phyloP scores from a whole-genome alignment of 1,284 basidiomycete genomes.

The Ceratobasidium sp. region DNA sequence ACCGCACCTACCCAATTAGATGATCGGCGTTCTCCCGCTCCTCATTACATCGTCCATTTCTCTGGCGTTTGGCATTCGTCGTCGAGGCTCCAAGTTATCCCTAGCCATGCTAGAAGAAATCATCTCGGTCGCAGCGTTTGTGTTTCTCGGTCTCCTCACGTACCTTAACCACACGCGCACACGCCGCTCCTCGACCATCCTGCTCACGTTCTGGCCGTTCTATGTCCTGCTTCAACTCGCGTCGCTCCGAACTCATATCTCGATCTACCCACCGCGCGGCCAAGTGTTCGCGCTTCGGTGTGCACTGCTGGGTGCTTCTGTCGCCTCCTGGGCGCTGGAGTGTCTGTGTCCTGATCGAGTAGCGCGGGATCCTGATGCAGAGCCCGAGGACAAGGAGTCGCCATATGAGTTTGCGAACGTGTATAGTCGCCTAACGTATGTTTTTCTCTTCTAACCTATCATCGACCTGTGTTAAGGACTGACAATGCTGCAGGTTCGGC shows the following conservation, averaged over 20 bases:
- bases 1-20: conserved; percentile 14
- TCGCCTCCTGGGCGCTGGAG: conserved; percentile 76
- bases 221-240: conserved; percentile 70
- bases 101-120: no score
- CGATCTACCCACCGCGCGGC: conserved; percentile 54
- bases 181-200: conserved; percentile 78
- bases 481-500: conserved; percentile 73
- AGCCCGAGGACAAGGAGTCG: conserved; percentile 66
- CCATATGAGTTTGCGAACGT: conserved; percentile 87
- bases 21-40: not conserved
- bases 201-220: conserved; percentile 87
- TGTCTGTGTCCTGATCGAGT: conserved; percentile 75
- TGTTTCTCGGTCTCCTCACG: conserved; percentile 67
- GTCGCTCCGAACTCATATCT: conserved; percentile 71
- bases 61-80: conserved; percentile 63
- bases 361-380: conserved; percentile 25
- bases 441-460: conserved; percentile 45
- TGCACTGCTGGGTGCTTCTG: conserved; percentile 64
- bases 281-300: conserved; percentile 66
- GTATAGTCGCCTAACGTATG: conserved; percentile 64
- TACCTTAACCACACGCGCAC: conserved; percentile 81
- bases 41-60: conserved; percentile 2
- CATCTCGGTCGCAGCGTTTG: conserved; percentile 69
- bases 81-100: conserved; percentile 61
- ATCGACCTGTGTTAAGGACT: conserved; percentile 49